Evolutionary conservation across 805 yeast species (phyloP), one percentile per base, ranked within the genome.

Genomic region (Candida sithepensis): DNA sequence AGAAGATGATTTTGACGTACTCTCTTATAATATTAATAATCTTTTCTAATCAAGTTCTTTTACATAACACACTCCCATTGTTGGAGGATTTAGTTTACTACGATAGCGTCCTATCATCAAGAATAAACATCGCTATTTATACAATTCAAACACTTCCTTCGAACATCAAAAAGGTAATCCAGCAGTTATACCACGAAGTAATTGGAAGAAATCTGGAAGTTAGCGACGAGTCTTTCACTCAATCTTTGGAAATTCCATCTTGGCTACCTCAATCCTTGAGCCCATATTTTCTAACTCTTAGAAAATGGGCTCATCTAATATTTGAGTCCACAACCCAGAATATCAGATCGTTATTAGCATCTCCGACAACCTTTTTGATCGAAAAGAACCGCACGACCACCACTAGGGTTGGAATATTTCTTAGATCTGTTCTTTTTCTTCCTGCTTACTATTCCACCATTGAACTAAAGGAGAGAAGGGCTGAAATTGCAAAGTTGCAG

Each of bases 41-140:
- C 2, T 30, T 46, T 1, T 39, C 55, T 4, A 52, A 60, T 24
- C 52, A 70, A 24, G 51, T 60, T 2, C 54, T 78, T 23, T 56
- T 79, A 34, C 55, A 57, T 6, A 61, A 65, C 14, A 76, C 83
- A 2, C 51, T 75, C 4, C 74, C 77, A 8, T 52, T 77, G 13
- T 49, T 64, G 20, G 71, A 70, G 37, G 77, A 74, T 51, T 53
- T 77, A n/a, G 62, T 63, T 28, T 80, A 78, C 56, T 79, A 75
- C 70, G 77, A 77, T 23, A 43, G 61, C 1, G 58, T 71, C 0
- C 54, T 67, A 3, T 54, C 66, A 12, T 69, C 74, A 4, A 59
- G 58, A 2, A 52, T 58, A 18, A 65, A 69, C 24, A 48, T 65
- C 16, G 42, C 59, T 2, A 18, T 74, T 1, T 75, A 75, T 48